These are phyloP conservation scores for Castanea mollissima DNA, from an alignment of 306 rosid genomes.

Conservation along the genomic window DNA sequence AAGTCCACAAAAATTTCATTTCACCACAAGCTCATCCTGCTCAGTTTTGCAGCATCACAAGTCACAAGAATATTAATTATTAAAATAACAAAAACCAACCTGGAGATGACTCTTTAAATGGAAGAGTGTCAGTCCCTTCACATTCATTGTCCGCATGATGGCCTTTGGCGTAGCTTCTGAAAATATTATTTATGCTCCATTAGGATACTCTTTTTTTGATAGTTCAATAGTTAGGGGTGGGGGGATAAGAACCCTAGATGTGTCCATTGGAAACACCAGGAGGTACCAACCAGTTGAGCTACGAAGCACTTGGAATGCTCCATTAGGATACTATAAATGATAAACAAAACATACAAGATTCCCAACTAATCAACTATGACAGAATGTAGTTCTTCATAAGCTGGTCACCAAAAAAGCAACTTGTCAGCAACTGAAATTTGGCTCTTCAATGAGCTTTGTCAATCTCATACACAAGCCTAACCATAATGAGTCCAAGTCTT, in stretches of 20 bases:
- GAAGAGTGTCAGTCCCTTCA: slow-evolving; percentile 94
- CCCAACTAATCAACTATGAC: not conserved
- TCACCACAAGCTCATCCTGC: slow-evolving; percentile 13
- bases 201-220: slow-evolving; percentile 23
- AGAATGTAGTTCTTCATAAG: slow-evolving; percentile 10
- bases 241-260: too few relatives aligned
- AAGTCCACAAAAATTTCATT: slow-evolving; percentile 17
- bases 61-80: not conserved
- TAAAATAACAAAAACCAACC: slow-evolving; percentile 40
- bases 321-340: slow-evolving; percentile 1
- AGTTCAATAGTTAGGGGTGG: too few relatives aligned
- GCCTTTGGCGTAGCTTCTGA: slow-evolving; percentile 99
- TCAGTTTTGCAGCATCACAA: not conserved
- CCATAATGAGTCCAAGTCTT: not conserved
- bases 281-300: too few relatives aligned
- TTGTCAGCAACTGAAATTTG: not conserved
- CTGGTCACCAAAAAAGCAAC: slow-evolving; percentile 19
- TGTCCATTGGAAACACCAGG: too few relatives aligned
- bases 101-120: slow-evolving; percentile 99
- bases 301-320: too few relatives aligned
- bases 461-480: not conserved
- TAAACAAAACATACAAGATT: slow-evolving; percentile 11
- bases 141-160: slow-evolving; percentile 98
- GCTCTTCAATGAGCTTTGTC: slow-evolving; percentile 25
- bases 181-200: slow-evolving; percentile 33